A percentile compares a stretch with the other conserved stretches of the same genome.
phyloP scores from a whole-genome alignment of 1,284 basidiomycete genomes.

The Wolfiporia cocos region DNA sequence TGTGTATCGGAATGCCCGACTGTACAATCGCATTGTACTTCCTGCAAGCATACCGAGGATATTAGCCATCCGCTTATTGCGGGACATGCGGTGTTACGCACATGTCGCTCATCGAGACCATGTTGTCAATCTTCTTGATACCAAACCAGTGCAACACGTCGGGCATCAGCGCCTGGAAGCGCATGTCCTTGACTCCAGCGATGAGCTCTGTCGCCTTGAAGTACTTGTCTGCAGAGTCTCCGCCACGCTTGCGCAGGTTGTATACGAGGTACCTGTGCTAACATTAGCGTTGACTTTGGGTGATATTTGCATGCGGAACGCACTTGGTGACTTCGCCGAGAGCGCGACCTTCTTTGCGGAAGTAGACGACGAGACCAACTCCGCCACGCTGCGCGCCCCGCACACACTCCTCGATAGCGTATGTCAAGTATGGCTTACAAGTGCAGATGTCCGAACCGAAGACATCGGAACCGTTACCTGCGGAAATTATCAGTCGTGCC shows the following conservation, averaged over 20 bases:
- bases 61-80: neutral
- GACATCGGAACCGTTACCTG: slow-evolving; percentile 82
- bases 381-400: slow-evolving; percentile 84
- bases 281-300: no score
- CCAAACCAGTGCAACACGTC: slow-evolving; percentile 95
- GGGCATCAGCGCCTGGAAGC: slow-evolving; percentile 95
- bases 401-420: slow-evolving; percentile 92
- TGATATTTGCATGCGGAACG: no score
- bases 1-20: slow-evolving; percentile 80
- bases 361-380: slow-evolving; percentile 91
- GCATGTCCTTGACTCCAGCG: slow-evolving; percentile 94
- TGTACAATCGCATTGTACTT: slow-evolving; percentile 93
- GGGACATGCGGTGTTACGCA: slow-evolving; percentile 24
- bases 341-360: slow-evolving; percentile 90
- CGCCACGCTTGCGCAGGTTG: slow-evolving; percentile 92
- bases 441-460: slow-evolving; percentile 95
- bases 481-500: neutral
- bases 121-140: slow-evolving; percentile 81
- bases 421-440: slow-evolving; percentile 90
- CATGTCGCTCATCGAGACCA: slow-evolving; percentile 94
- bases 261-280: slow-evolving; percentile 77
- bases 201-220: slow-evolving; percentile 92
- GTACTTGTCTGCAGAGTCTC: slow-evolving; percentile 89
- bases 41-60: slow-evolving; percentile 36
- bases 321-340: slow-evolving; percentile 91